Evolutionary conservation across 768 basidiomycete species (phyloP).

Genomic region (Rhizopogon rudus): DNA sequence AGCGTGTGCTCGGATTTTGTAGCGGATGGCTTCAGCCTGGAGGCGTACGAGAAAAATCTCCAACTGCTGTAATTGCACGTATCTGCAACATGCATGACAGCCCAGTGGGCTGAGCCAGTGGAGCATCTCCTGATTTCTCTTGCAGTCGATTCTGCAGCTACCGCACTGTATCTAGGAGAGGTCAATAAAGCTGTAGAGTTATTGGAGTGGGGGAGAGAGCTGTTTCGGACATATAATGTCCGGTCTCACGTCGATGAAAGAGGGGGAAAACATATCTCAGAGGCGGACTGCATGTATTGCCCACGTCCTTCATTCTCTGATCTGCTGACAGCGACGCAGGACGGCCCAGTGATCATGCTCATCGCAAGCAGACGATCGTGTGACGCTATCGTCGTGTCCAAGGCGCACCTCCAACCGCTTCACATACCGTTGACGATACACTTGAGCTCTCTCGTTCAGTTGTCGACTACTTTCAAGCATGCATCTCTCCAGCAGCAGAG

Average conservation of each 20-base stretch:
- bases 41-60: slow-evolving; percentile 1
- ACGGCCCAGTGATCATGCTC: neutral
- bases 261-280: neutral
- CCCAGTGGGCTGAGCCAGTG: neutral
- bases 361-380: neutral
- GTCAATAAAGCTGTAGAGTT: neutral
- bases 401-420: neutral
- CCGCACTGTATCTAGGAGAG: neutral
- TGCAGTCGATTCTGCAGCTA: neutral
- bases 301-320: neutral
- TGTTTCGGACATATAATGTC: neutral
- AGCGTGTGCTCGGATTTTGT: neutral
- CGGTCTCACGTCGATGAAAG: neutral
- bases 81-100: neutral
- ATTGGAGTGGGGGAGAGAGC: neutral
- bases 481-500: neutral
- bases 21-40: neutral
- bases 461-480: neutral
- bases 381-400: neutral
- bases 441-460: neutral
- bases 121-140: neutral
- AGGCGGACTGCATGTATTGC: neutral
- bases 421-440: neutral
- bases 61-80: neutral
- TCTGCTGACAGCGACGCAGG: neutral